phyloP scores from a whole-genome alignment of 202 grass and related monocot genomes.

The Panicum hallii region DNA sequence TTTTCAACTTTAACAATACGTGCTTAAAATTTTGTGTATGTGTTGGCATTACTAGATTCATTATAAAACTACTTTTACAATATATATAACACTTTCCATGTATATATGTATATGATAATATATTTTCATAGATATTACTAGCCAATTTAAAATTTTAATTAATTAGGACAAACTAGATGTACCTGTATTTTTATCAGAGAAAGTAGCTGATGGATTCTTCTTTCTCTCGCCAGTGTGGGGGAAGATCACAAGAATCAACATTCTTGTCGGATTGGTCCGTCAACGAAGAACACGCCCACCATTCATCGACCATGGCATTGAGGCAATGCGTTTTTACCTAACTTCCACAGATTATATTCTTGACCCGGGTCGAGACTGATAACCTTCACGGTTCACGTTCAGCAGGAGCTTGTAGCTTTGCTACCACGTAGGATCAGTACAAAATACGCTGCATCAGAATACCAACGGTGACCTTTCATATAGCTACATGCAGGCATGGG shows the following conservation, averaged over 20 bases:
- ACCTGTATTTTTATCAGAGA: too few species aligned
- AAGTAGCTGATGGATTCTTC: not conserved
- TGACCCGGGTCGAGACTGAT: not conserved
- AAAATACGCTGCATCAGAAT: constrained; percentile 5
- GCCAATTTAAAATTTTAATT: too few species aligned
- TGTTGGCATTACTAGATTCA: too few species aligned
- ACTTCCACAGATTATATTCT: not conserved
- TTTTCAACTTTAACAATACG: too few species aligned
- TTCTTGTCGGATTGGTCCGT: not conserved
- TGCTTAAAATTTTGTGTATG: too few species aligned
- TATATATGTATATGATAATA: too few species aligned
- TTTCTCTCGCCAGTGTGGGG: not conserved
- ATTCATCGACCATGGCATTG: not conserved
- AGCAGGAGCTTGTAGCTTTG: not conserved
- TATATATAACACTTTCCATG: too few species aligned
- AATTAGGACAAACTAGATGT: too few species aligned
- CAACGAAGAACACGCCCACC: not conserved
- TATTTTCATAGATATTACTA: too few species aligned
- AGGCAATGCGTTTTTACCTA: not conserved
- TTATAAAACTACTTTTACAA: too few species aligned
- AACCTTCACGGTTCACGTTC: not conserved
- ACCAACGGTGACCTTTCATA: not conserved
- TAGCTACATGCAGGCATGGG: not conserved
- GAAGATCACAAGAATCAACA: not conserved
- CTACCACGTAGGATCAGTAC: not conserved